Conservation (phyloP, 2,329 filamentous ascomycete genomes). For the Hypoxylon sp. region DNA sequence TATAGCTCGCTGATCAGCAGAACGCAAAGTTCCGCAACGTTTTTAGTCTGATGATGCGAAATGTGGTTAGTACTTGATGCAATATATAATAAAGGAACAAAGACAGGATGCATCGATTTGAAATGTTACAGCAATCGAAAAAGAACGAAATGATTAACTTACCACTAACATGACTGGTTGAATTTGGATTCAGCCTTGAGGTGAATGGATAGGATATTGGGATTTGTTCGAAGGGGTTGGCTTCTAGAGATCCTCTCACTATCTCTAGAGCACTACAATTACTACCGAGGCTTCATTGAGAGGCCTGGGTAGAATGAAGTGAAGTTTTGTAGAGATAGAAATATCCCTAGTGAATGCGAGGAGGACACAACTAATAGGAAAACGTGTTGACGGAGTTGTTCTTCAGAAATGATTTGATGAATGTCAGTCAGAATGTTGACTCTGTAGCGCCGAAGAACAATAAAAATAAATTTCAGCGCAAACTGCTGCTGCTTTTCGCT, state of each 20-base stretch:
- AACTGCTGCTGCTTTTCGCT: too few relatives aligned
- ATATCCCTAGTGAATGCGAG: conserved; percentile 7
- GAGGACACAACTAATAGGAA: conserved; percentile 1
- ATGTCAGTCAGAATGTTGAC: conserved; percentile 10
- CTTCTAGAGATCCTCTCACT: conserved; percentile 80
- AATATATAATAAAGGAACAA: background rate
- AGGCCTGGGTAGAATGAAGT: conserved; percentile 24
- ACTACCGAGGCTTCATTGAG: conserved; percentile 75
- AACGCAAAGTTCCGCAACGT: conserved; percentile 86
- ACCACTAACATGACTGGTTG: conserved; percentile 46
- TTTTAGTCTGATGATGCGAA: conserved; percentile 67
- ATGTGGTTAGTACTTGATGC: conserved; percentile 39
- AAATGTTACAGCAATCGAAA: conserved; percentile 1
- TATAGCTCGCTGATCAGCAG: conserved; percentile 89
- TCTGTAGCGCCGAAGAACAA: conserved; percentile 12
- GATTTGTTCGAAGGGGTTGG: conserved; percentile 49
- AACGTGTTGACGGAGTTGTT: conserved; percentile 3
- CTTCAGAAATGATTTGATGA: too few relatives aligned
- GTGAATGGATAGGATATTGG: conserved; percentile 32
- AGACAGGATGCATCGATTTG: background rate
- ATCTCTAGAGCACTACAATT: conserved; percentile 78
- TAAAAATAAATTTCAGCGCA: conserved; percentile 31
- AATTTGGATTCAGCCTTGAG: conserved; percentile 24
- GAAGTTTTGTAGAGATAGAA: too few relatives aligned
- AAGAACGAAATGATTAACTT: conserved; percentile 37